Base-by-base conservation (phyloP, 345 rosid genomes). In the Moringa oleifera region DNA sequence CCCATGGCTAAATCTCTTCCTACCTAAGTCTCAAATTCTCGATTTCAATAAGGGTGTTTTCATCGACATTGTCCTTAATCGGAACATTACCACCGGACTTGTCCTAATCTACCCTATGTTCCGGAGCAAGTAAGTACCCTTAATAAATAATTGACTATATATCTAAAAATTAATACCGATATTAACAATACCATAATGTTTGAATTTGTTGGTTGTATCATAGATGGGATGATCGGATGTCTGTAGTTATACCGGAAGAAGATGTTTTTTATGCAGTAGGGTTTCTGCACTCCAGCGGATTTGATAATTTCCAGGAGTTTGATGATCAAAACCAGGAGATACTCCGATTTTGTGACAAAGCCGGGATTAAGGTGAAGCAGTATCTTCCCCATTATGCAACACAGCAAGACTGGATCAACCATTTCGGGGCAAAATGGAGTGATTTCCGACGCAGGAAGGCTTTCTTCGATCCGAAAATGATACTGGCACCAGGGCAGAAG, bases 161-260 rank as follows among this genome's bases (percentile, higher is more conserved):
- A 41, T 41, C 6, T 41, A 41, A 41, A 4, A 9, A 4, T 28
- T 41, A 4, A 41, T 4, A 4, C 1, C 1, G 12, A 41, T 41
- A 4, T 41, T 5, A 41, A 11, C 47, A 5, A 41, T 16, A 15
- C 1, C 1, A 1, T 15, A 33, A 33, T 11, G 37, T 33, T 4
- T 33, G 37, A 33, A 33, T 33, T 33, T 33, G 11, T 33, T 33
- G 5, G 37, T 4, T 11, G 37, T 33, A 33, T 33, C 6, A 33
- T 77, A 93, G 99, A 73, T 94, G 99, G 99, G 86, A 90, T 69
- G 79, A 85, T 12, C 73, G 66, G 53, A 94, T 76, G 80, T 90
- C 99, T 0, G 81, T 84, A 0, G 82, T 74, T 22, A 73, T 75
- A 65, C 96, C 97, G 18, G 81, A 86, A 0, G 96, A 88, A 58